Base-by-base conservation (phyloP, 139 green algal species). In the Choricystis sp. region DNA sequence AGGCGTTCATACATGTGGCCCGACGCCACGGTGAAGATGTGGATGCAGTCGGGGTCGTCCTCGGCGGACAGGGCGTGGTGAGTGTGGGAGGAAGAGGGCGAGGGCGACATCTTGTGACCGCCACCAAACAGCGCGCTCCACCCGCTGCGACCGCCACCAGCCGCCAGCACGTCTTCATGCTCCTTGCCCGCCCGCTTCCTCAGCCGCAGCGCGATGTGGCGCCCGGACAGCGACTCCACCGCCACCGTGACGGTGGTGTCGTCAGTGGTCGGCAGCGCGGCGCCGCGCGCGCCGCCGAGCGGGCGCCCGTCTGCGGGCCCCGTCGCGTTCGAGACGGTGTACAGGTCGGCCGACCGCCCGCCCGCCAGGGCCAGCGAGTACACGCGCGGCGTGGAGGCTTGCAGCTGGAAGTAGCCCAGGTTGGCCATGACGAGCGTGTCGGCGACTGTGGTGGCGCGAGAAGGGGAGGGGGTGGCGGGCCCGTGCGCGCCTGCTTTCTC, bases 1-100 rank as follows among this genome's bases (percentile, higher is more conserved):
- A 99, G 84, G 4, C 93, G 80, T 82, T 99, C 93, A 60, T 98
- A 98, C 87, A 99, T 92, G 76, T 97, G 91, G 1, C 93, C 93
- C 0, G 79, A 91, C 1, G 93, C 91, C 1, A 99, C 83, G 9
- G 91, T 95, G 79, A 99, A 97, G 23, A 99, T 84, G 71, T 99
- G 89, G 69, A 99, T 89, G 31, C 57, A 73, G 31, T 81, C 67
- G 1, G 62, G 69, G 31, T 75, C 72, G 29, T 72, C 72, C 24
- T 74, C 69, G 2, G 21, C 56, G 2, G 4, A 52, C 40, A 52
- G 9, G 40, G 40, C 9, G 40, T 9, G 9, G 40, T 9, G 16
- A 16, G 40, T 16, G 40, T 52, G 9, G 9, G 40, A 9, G 9
- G 9, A 9, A 9, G 40, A 52, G 9, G 40, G 40, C 9, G 40